Conservation (phyloP, 2,329 filamentous ascomycete genomes). For the Hymenoscyphus repandus region DNA sequence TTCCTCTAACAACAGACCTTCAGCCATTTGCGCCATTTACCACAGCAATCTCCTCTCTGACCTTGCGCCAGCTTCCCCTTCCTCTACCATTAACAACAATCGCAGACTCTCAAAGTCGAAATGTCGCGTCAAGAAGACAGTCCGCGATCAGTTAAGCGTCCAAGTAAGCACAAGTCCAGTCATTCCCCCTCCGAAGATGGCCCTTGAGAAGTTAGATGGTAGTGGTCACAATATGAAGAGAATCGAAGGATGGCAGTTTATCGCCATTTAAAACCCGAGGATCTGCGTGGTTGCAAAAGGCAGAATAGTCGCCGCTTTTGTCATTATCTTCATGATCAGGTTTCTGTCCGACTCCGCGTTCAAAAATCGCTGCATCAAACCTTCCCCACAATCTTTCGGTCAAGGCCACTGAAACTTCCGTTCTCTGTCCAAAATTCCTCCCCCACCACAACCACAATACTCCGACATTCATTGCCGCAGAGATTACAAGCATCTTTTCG, state of each 20-base stretch:
- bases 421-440: no score
- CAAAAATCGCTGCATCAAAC: no score
- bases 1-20: no score
- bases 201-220: not conserved
- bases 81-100: constrained; percentile 1
- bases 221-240: not conserved
- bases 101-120: constrained; percentile 1
- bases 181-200: not conserved
- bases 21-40: no score
- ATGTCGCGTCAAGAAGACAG: constrained; percentile 23
- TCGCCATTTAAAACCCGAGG: no score
- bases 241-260: no score
- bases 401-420: no score
- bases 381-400: no score
- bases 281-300: no score
- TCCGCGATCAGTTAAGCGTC: constrained; percentile 25
- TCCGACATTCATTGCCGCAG: constrained; percentile 5
- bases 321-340: no score
- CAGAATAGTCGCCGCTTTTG: no score
- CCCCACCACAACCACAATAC: not conserved
- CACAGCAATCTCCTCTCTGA: not conserved
- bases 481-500: constrained; percentile 19
- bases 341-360: no score
- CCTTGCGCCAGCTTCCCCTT: constrained; percentile 10
- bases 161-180: constrained; percentile 24